Percentiles rank a stretch among this genome's conserved stretches.
These are phyloP conservation scores for Aotearoamyces nothofagi DNA, from an alignment of 2,329 filamentous ascomycete genomes.

Conservation along the genomic window DNA sequence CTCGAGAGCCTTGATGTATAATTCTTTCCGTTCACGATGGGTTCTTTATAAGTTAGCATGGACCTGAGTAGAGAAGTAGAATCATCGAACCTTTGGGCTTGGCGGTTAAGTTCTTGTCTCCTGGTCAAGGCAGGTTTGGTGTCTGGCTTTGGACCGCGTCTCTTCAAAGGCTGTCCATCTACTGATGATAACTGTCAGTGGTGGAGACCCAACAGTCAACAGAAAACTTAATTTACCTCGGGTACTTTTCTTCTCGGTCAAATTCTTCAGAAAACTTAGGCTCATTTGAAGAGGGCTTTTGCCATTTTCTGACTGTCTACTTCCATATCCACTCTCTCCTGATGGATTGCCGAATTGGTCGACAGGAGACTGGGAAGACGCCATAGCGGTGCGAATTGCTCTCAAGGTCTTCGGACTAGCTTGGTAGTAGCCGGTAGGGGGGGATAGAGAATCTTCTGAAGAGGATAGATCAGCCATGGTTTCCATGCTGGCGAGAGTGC, in stretches of 20 bases:
- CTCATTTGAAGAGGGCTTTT: slow-evolving; percentile 27
- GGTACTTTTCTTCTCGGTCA: slow-evolving; percentile 62
- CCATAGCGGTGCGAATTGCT: slow-evolving; percentile 10
- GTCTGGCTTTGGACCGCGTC: slow-evolving; percentile 88
- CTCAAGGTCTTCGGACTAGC: too few species aligned
- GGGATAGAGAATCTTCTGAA: too few species aligned
- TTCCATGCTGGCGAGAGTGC: slow-evolving; percentile 4
- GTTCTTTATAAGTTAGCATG: slow-evolving; percentile 42
- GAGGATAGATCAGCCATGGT: slow-evolving; percentile 8
- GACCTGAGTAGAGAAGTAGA: neutral
- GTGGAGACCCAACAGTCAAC: slow-evolving; percentile 3
- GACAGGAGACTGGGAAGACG: slow-evolving; percentile 11
- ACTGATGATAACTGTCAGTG: slow-evolving; percentile 6
- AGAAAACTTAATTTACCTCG: slow-evolving; percentile 35
- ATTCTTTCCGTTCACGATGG: slow-evolving; percentile 89
- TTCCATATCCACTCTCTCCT: slow-evolving; percentile 15
- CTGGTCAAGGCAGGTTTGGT: slow-evolving; percentile 87
- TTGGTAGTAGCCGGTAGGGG: too few species aligned
- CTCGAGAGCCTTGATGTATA: slow-evolving; percentile 89
- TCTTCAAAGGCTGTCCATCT: slow-evolving; percentile 80
- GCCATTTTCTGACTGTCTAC: slow-evolving; percentile 16
- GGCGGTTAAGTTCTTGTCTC: slow-evolving; percentile 84
- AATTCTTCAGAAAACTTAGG: slow-evolving; percentile 48
- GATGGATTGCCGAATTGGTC: slow-evolving; percentile 16
- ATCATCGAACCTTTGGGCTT: slow-evolving; percentile 68